These are phyloP conservation scores for Hypoxylon sp. DNA, from an alignment of 2,329 filamentous ascomycete genomes.

Conservation along the genomic window DNA sequence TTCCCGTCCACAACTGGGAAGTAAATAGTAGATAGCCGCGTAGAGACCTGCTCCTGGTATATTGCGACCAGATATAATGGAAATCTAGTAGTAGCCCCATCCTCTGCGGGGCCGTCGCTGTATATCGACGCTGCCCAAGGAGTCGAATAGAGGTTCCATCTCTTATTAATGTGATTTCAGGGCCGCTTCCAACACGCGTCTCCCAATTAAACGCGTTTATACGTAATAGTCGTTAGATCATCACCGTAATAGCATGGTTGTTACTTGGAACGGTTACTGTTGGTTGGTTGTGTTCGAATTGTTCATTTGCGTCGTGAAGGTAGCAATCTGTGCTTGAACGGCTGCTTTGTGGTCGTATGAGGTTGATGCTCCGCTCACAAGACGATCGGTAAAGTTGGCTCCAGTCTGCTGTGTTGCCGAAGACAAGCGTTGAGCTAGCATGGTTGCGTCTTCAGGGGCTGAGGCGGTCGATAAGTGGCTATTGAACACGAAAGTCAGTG, in stretches of 20 bases:
- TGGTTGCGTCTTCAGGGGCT: conserved; percentile 14
- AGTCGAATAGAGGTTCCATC: not conserved
- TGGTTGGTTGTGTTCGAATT: conserved; percentile 43
- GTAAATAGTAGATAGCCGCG: not conserved
- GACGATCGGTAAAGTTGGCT: conserved; percentile 23
- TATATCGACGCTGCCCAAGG: not conserved
- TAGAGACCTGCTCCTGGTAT: conserved; percentile 3
- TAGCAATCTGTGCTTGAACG: not conserved
- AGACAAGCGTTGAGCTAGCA: conserved; percentile 15
- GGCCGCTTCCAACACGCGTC: not conserved
- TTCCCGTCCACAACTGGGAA: not conserved
- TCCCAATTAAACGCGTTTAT: not conserved
- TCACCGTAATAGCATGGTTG: not conserved
- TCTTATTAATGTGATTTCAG: conserved; percentile 1
- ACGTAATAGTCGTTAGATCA: conserved; percentile 16
- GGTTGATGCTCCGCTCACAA: conserved; percentile 5
- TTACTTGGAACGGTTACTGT: not conserved
- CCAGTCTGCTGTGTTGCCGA: not conserved
- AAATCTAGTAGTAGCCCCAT: conserved; percentile 1
- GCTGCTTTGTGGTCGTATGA: conserved; percentile 23
- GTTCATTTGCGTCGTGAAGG: conserved; percentile 43
- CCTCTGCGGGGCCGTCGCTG: not conserved
- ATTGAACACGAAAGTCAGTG: conserved; percentile 17
- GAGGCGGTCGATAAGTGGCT: conserved; percentile 34
- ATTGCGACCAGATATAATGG: not conserved